Conservation (phyloP, 2,329 filamentous ascomycete genomes). For the Calonectria honghensis region DNA sequence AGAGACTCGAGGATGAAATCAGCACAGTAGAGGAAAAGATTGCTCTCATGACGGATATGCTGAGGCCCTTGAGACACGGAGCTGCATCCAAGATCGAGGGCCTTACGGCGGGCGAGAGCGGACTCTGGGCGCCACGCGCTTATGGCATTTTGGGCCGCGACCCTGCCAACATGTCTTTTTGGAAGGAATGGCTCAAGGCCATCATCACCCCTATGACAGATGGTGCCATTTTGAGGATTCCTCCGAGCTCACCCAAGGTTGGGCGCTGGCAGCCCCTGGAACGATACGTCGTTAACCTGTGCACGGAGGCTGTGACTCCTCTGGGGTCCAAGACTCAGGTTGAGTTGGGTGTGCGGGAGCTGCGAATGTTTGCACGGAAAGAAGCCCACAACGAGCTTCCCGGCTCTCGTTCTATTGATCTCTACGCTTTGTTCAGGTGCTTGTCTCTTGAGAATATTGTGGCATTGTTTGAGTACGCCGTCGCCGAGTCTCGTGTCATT, state of each 20-base stretch:
- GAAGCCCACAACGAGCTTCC: slow-evolving; percentile 96
- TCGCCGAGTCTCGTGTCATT: slow-evolving; percentile 96
- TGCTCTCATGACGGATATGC: slow-evolving; percentile 94
- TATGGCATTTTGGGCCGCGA: slow-evolving; percentile 95
- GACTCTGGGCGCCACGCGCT: slow-evolving; percentile 94
- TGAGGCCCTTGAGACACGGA: slow-evolving; percentile 93
- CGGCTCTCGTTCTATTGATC: slow-evolving; percentile 90
- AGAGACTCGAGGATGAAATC: slow-evolving; percentile 93
- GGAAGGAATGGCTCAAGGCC: slow-evolving; percentile 98
- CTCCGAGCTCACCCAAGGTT: slow-evolving; percentile 90
- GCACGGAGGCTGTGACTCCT: slow-evolving; percentile 94
- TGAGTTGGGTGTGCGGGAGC: slow-evolving; percentile 90
- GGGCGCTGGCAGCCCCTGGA: slow-evolving; percentile 98
- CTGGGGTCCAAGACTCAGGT: slow-evolving; percentile 96
- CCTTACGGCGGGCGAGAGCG: slow-evolving; percentile 94
- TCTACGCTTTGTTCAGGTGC: slow-evolving; percentile 93
- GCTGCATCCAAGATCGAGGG: slow-evolving; percentile 98
- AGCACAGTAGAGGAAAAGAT: slow-evolving; percentile 98
- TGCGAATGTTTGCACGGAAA: slow-evolving; percentile 93
- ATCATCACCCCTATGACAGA: slow-evolving; percentile 97
- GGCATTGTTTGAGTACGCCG: slow-evolving; percentile 92
- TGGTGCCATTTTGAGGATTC: slow-evolving; percentile 86
- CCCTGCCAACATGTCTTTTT: slow-evolving; percentile 88
- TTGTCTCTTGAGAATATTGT: slow-evolving; percentile 95
- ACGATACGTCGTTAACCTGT: slow-evolving; percentile 97